Percentiles rank a stretch among this genome's conserved stretches.
These are phyloP conservation scores for Yarrowia galli DNA, from an alignment of 1,139 yeast genomes.

Conservation along the genomic window DNA sequence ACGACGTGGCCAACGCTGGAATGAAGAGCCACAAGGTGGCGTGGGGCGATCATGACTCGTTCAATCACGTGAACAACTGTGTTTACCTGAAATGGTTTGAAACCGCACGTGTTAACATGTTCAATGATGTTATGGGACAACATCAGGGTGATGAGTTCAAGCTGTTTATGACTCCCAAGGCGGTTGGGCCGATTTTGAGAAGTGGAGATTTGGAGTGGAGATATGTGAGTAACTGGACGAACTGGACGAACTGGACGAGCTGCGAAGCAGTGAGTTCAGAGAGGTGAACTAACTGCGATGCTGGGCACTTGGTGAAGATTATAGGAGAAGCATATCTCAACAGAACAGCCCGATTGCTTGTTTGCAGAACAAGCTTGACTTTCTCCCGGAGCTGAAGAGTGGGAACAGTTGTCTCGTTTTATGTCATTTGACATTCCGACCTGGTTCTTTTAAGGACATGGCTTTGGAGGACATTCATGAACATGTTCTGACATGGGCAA, in stretches of 20 bases:
- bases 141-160: slow-evolving; percentile 43
- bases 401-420: too few species aligned
- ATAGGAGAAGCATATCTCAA: too few species aligned
- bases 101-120: slow-evolving; percentile 49
- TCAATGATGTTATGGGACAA: slow-evolving; percentile 41
- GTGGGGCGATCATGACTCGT: slow-evolving; percentile 51
- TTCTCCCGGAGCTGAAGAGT: too few species aligned
- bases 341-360: too few species aligned
- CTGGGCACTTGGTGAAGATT: too few species aligned
- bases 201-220: slow-evolving; percentile 50
- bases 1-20: slow-evolving; percentile 46
- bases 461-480: too few species aligned
- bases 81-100: slow-evolving; percentile 51
- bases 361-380: too few species aligned
- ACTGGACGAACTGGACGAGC: not conserved
- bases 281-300: not conserved
- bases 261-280: slow-evolving; percentile 8
- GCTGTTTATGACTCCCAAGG: slow-evolving; percentile 45
- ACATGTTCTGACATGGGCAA: too few species aligned
- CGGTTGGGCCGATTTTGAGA: slow-evolving; percentile 50
- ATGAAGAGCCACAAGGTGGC: slow-evolving; percentile 45
- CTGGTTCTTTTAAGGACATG: too few species aligned
- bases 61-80: slow-evolving; percentile 51
- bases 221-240: slow-evolving; percentile 44
- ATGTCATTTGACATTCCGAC: too few species aligned